phyloP scores from a whole-genome alignment of 2,329 filamentous ascomycete genomes.

The Aspergillus hortae region DNA sequence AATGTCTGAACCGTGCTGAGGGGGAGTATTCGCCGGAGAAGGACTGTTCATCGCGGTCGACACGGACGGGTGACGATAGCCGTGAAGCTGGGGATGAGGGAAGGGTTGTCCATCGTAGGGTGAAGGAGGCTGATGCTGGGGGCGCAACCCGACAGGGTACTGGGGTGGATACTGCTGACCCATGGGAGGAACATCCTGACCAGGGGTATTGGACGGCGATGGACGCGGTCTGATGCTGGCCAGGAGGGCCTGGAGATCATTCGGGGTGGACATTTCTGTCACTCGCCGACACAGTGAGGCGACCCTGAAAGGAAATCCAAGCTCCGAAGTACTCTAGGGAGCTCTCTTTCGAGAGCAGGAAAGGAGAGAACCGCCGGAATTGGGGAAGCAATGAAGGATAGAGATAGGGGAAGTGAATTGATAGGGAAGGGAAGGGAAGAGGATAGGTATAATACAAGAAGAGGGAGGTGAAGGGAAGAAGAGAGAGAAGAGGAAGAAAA shows the following conservation, averaged over 20 bases:
- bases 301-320: constrained; percentile 28
- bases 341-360: constrained; percentile 33
- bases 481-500: constrained; percentile 17
- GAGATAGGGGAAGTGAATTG: constrained; percentile 6
- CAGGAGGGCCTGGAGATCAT: constrained; percentile 46
- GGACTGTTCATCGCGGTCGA: constrained; percentile 59
- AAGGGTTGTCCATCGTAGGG: constrained; percentile 31
- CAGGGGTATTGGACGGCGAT: constrained; percentile 28
- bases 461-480: constrained; percentile 11
- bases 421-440: constrained; percentile 1
- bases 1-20: constrained; percentile 55
- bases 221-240: constrained; percentile 44
- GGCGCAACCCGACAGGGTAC: constrained; percentile 29
- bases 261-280: constrained; percentile 47
- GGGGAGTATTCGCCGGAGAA: constrained; percentile 50
- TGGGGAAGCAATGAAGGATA: constrained; percentile 10
- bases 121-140: constrained; percentile 19
- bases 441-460: constrained; percentile 14
- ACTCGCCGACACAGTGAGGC: constrained; percentile 26
- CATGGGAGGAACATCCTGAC: constrained; percentile 25
- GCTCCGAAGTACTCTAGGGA: constrained; percentile 22
- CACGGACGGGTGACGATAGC: constrained; percentile 55
- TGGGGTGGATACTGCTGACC: constrained; percentile 24
- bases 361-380: constrained; percentile 4
- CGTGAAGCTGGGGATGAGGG: constrained; percentile 31